phyloP scores from a whole-genome alignment of 768 basidiomycete genomes.

The Trametes sanguinea region DNA sequence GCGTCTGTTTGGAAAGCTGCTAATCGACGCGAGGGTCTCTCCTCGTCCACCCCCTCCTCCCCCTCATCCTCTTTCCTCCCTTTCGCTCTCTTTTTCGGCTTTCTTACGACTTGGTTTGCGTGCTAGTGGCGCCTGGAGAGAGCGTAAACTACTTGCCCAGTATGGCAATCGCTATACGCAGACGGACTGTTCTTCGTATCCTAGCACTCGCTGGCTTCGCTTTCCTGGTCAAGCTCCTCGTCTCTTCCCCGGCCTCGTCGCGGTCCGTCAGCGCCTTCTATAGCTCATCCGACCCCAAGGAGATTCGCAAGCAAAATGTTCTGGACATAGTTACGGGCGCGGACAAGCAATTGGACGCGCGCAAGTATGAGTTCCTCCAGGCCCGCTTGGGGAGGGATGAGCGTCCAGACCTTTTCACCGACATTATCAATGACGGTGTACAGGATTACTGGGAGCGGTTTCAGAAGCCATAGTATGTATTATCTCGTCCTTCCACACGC shows the following conservation, averaged over 20 bases:
- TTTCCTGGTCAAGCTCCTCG: constrained; percentile 42
- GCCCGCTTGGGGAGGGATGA: constrained; percentile 86
- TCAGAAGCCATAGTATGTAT: constrained; percentile 89
- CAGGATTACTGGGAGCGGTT: constrained; percentile 91
- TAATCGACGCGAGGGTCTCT: not conserved
- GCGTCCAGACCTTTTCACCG: constrained; percentile 75
- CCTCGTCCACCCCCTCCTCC: not conserved
- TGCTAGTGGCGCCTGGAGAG: not conserved
- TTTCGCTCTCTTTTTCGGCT: not conserved
- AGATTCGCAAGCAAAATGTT: constrained; percentile 60
- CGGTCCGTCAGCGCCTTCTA: constrained; percentile 29
- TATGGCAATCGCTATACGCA: constrained; percentile 49
- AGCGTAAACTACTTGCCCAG: not conserved
- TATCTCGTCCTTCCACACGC: no score
- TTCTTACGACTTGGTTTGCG: no score
- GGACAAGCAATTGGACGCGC: constrained; percentile 85
- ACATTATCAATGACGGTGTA: constrained; percentile 74
- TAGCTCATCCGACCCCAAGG: constrained; percentile 30
- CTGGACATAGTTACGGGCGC: constrained; percentile 63
- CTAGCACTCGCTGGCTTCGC: constrained; percentile 37
- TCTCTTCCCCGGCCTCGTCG: constrained; percentile 33
- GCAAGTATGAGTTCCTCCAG: constrained; percentile 87
- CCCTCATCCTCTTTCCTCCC: not conserved
- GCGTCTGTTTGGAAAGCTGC: not conserved
- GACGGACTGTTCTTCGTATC: constrained; percentile 51